Evolutionary conservation across 345 rosid genomes (phyloP).

Genomic region (Eucalyptus cloeziana): DNA sequence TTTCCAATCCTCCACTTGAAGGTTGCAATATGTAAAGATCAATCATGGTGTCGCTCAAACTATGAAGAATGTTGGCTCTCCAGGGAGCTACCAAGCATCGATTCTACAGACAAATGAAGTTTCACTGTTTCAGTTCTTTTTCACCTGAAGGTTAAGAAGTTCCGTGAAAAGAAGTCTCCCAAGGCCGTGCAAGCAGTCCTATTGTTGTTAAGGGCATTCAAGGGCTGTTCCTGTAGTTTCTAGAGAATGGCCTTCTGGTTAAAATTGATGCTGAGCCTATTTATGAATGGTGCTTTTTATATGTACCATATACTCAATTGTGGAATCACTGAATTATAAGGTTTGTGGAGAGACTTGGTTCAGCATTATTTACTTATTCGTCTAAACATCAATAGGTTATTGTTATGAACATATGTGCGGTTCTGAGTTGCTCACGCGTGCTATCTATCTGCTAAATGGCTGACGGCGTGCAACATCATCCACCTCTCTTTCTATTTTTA

Average conservation of each 20-base stretch:
- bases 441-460: not conserved
- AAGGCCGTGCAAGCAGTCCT: conserved; percentile 5
- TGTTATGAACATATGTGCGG: not conserved
- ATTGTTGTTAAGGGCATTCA: not conserved
- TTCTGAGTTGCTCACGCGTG: not conserved
- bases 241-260: not conserved
- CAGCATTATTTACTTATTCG: not conserved
- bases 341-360: not conserved
- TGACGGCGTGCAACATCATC: fast-evolving
- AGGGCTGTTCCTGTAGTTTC: not conserved
- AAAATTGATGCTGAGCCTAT: not conserved
- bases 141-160: conserved; percentile 26
- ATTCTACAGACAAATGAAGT: conserved; percentile 36
- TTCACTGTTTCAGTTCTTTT: conserved; percentile 33
- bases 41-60: not conserved
- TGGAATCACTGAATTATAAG: not conserved
- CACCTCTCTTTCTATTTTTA: not conserved
- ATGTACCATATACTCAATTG: not conserved
- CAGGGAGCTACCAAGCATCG: conserved; percentile 30
- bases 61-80: conserved; percentile 59
- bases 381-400: not conserved
- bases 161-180: conserved; percentile 53
- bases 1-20: not conserved
- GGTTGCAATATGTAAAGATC: not conserved
- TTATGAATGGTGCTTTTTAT: not conserved